Base-by-base conservation (phyloP, 495 filamentous ascomycete genomes). In the Podospora australis region DNA sequence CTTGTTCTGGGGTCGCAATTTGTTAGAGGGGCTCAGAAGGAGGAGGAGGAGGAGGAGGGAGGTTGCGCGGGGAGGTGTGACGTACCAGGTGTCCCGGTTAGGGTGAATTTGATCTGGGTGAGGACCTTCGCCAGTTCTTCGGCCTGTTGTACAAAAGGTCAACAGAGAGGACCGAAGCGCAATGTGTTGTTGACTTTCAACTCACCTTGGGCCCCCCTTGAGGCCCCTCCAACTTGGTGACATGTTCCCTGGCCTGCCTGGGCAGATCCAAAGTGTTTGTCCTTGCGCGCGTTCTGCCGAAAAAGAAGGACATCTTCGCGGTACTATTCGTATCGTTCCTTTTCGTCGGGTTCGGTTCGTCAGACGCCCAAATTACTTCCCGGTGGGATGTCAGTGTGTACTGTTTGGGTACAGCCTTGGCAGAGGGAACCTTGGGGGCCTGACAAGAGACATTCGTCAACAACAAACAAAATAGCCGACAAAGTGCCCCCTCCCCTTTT, bases 301-400 rank as follows among this genome's bases (percentile, higher is more conserved):
- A 96, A 52, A 98, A 79, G 71, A 99, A 99, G 19, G 92, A 86
- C 88, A 96, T 95, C 44, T 54, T 63, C 60, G 34, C 16, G 46
- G 53, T 48, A 44, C n/a, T n/a, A n/a, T n/a, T n/a, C n/a, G n/a
- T n/a, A n/a, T n/a, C n/a, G n/a, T n/a, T n/a, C n/a, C n/a, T n/a
- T n/a, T n/a, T n/a, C n/a, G n/a, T n/a, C n/a, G n/a, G n/a, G n/a
- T n/a, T n/a, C n/a, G n/a, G n/a, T n/a, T n/a, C n/a, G n/a, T n/a
- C n/a, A n/a, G n/a, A n/a, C n/a, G n/a, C n/a, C n/a, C n/a, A n/a
- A n/a, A n/a, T n/a, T n/a, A n/a, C n/a, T n/a, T n/a, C n/a, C n/a
- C n/a, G n/a, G n/a, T n/a, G n/a, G n/a, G n/a, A n/a, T n/a, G n/a
- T n/a, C n/a, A n/a, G n/a, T n/a, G n/a, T n/a, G n/a, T n/a, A n/a